Percentiles rank a stretch among this genome's conserved stretches.
Conservation (phyloP, 2,329 filamentous ascomycete species). For the Mycosphaerella sp. region DNA sequence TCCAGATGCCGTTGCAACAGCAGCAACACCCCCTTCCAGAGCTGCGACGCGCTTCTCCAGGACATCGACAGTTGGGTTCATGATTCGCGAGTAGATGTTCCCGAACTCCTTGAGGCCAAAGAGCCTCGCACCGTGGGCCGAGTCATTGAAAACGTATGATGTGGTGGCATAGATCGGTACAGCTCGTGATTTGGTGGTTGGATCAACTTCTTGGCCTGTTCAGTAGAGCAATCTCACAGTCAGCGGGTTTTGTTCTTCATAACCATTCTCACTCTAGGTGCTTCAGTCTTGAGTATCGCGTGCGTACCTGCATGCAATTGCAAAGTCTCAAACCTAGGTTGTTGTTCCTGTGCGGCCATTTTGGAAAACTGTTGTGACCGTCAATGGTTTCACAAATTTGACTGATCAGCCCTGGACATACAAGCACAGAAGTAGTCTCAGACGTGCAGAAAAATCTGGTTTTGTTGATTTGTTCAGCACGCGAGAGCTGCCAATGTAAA, state of each 20-base stretch:
- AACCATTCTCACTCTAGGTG: neutral
- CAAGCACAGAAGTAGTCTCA: neutral
- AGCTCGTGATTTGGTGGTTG: conserved; percentile 76
- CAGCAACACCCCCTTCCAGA: conserved; percentile 83
- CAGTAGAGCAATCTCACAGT: conserved; percentile 7
- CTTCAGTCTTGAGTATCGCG: neutral
- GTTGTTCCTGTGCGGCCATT: conserved; percentile 35
- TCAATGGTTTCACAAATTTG: conserved; percentile 25
- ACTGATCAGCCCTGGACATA: conserved; percentile 15
- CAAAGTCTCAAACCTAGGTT: conserved; percentile 46
- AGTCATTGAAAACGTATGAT: conserved; percentile 94
- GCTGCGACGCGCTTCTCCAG: conserved; percentile 97
- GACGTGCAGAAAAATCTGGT: neutral
- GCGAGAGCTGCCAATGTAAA: neutral
- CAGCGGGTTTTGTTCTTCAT: neutral
- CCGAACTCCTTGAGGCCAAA: conserved; percentile 96
- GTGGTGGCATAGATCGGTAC: conserved; percentile 93
- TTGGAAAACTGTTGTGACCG: conserved; percentile 24
- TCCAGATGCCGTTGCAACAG: conserved; percentile 76
- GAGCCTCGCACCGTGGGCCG: conserved; percentile 85
- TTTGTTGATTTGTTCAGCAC: conserved; percentile 7
- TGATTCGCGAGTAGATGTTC: conserved; percentile 96
- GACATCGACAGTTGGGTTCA: conserved; percentile 93
- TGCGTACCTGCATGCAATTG: conserved; percentile 45
- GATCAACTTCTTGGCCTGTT: conserved; percentile 69